Evolutionary conservation across 192 early-diverging fungal species (phyloP), one percentile per base, ranked within the genome.

Genomic region (Coemansia sp.): DNA sequence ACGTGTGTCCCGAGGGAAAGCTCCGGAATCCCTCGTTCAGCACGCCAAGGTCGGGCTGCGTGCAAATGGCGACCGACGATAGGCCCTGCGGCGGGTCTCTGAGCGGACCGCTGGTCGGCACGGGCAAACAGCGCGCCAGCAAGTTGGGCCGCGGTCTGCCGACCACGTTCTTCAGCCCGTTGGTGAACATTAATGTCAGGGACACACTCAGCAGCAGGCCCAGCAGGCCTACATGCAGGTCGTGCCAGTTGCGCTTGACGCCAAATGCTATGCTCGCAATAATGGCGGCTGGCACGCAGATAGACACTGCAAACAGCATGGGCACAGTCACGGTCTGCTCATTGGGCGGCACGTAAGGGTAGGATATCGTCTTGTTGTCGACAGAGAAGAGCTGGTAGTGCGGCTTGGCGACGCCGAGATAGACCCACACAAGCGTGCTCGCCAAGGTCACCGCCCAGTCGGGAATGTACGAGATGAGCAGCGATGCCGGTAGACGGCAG

Each of bases 1-100:
- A 91, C 1, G 96, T 87, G 73, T 98, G 96, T 3, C 96, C 96
- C 8, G 90, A 92, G 1, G 91, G 91, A 60, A 96, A 98, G 65
- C 88, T 90, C 76, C 90, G 90, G 67, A 94, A 89, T 0, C 92
- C 94, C 65, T 96, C 93, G 53, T 68, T 68, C 56, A 96, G 72
- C 0, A 89, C 36, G 14, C 70, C 69, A 15, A 74, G 59, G 37
- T 83, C 66, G 19, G 74, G 67, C 46, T 83, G 82, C 12, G 87
- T 89, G 70, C 92, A 93, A 47, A 93, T 86, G 15, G 54, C 70
- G 5, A 80, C 82, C 29, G 84, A 86, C 8, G 87, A 87, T 31
- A 93, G 71, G 42, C 89, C 88, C 53, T 82, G 79, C 20, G 79
- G 63, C n/a, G 89, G 89, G 47, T 83, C 80, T 36, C 29, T 45